A percentile compares a stretch with the other conserved stretches of the same genome.
These are phyloP conservation scores for Acacia acuminata DNA, from an alignment of 306 rosid genomes.

Conservation along the genomic window DNA sequence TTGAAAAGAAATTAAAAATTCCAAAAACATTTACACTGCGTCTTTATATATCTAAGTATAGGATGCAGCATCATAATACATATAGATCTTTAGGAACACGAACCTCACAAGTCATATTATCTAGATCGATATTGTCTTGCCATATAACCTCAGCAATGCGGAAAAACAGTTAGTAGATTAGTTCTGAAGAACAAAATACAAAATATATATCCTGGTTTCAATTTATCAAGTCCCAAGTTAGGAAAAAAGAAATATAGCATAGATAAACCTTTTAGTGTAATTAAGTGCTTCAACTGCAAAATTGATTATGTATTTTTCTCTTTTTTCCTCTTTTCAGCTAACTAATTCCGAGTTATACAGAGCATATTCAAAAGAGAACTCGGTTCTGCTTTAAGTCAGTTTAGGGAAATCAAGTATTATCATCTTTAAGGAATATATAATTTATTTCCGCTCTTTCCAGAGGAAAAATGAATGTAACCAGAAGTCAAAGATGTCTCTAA, in stretches of 20 bases:
- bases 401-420: neutral
- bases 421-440: neutral
- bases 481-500: too few species aligned
- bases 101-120: constrained; percentile 95
- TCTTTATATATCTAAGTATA: neutral
- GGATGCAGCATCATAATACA: constrained; percentile 21
- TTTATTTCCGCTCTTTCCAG: neutral
- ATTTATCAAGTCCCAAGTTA: constrained; percentile 6
- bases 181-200: constrained; percentile 27
- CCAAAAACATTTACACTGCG: constrained; percentile 2
- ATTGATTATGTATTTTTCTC: neutral
- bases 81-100: constrained; percentile 18
- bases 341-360: neutral
- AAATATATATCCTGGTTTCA: neutral
- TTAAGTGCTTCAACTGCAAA: constrained; percentile 24
- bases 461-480: neutral
- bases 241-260: neutral
- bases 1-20: neutral
- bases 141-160: constrained; percentile 56
- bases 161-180: constrained; percentile 10
- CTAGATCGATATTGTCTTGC: constrained; percentile 87
- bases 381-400: neutral
- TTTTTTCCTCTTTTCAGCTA: neutral
- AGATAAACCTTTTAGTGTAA: neutral
- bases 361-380: neutral